Percentiles rank a stretch among this genome's conserved stretches.
Evolutionary conservation across 208 protist genomes (phyloP).

Genomic region (Leishmania amazonensis): DNA sequence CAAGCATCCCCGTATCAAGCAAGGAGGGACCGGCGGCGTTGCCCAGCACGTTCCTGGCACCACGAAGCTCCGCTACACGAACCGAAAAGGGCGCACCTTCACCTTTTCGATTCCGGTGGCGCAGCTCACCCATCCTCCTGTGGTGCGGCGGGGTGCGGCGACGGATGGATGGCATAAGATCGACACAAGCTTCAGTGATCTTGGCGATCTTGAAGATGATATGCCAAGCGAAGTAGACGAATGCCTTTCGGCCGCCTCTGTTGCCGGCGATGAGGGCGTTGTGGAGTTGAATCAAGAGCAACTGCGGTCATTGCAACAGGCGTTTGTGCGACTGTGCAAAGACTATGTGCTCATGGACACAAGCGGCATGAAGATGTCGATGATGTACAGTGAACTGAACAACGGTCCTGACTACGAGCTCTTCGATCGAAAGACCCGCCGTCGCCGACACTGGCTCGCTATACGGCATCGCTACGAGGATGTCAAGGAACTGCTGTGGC

Average conservation of each 20-base stretch:
- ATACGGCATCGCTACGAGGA: conserved; percentile 79
- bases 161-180: conserved; percentile 63
- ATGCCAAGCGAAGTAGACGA: conserved; percentile 85
- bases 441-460: conserved; percentile 78
- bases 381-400: conserved; percentile 74
- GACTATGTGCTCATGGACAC: conserved; percentile 90
- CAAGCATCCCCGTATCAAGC: conserved; percentile 68
- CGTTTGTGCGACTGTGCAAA: conserved; percentile 67
- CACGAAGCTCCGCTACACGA: conserved; percentile 87
- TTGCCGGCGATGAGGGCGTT: conserved; percentile 6
- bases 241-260: conserved; percentile 22
- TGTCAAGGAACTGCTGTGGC: conserved; percentile 79
- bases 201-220: conserved; percentile 78
- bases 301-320: conserved; percentile 36
- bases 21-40: conserved; percentile 32
- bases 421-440: conserved; percentile 76
- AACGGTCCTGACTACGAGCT: conserved; percentile 85
- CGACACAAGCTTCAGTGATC: conserved; percentile 82
- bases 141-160: conserved; percentile 38
- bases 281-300: conserved; percentile 27
- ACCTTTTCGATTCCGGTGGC: conserved; percentile 79
- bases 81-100: conserved; percentile 83
- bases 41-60: conserved; percentile 74
- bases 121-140: conserved; percentile 77
- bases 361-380: conserved; percentile 76